Evolutionary conservation across 805 yeast species (phyloP), one percentile per base, ranked within the genome.

Genomic region (Brettanomyces bruxellensis): DNA sequence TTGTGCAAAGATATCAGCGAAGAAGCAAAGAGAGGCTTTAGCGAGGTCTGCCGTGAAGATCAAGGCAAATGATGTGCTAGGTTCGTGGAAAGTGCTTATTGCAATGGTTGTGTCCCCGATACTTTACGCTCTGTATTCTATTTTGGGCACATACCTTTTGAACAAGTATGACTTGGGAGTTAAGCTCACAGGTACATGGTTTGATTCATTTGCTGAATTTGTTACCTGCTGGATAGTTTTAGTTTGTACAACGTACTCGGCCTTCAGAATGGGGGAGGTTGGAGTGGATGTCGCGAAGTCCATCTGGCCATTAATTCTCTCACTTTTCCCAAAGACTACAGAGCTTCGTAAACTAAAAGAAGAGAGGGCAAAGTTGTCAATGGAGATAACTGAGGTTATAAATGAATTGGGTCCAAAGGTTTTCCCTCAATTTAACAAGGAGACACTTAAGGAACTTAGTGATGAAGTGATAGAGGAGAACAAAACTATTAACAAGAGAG

Each of bases 61-160:
- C 49, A 81, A 78, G 55, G 99, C 95, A 11, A 83, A 81, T 45
- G 99, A 91, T 61, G 97, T 91, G 11, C 73, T 93, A 45, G 98
- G 96, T 0, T 88, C 98, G 2, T 91, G 99, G 99, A 91, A 91
- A 64, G 82, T 91, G 25, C 69, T 91, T 48, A 86, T 91, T 43
- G 86, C 93, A 13, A 73, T 91, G 73, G 93, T 87, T 13, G 67
- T 86, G 41, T 93, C 97, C 0, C 99, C 99, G 0, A 62, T 85
- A 18, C 69, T 91, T 34, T 91, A 91, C 67, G 76, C 81, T 40
- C 66, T 82, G 47, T 93, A 93, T 65, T 90, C 97, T 0, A 55
- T 78, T 3, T 50, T 83, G 9, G 82, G 86, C 12, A 56, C 64
- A 11, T 49, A 44, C 30, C 25, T 66, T 4, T 40, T 55, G 5